Conservation (phyloP, 257 asterid genomes). For the Nicotiana tabacum region DNA sequence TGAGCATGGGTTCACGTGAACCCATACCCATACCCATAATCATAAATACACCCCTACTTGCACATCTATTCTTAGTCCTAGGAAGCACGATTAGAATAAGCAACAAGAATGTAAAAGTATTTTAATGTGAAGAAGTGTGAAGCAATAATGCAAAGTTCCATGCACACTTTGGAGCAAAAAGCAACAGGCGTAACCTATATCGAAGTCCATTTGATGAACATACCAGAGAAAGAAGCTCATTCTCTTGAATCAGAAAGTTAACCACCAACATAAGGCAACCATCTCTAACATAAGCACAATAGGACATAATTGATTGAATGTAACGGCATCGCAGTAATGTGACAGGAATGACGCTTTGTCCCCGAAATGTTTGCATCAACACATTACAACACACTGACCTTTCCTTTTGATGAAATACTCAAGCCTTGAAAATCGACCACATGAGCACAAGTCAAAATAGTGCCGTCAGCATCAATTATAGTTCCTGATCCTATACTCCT, state of each 20-base stretch:
- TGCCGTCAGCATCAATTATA: conserved; percentile 73
- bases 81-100: background rate
- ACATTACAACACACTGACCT: conserved; percentile 28
- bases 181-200: background rate
- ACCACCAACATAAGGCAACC: background rate
- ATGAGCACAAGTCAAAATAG: conserved; percentile 92
- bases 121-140: background rate
- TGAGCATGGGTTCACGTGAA: too few relatives aligned
- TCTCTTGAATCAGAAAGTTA: background rate
- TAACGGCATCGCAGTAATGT: background rate
- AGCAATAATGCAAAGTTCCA: background rate
- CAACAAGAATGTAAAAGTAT: background rate
- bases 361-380: background rate
- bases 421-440: conserved; percentile 53
- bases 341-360: background rate
- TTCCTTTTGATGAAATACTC: conserved; percentile 51
- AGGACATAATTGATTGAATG: background rate
- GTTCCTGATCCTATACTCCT: conserved; percentile 82
- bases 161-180: background rate
- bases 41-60: background rate
- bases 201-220: background rate
- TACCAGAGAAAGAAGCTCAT: background rate
- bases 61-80: background rate
- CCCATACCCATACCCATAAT: too few relatives aligned
- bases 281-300: background rate